Base-by-base conservation (phyloP, 495 filamentous ascomycete species). In the Haplographium delicatum region DNA sequence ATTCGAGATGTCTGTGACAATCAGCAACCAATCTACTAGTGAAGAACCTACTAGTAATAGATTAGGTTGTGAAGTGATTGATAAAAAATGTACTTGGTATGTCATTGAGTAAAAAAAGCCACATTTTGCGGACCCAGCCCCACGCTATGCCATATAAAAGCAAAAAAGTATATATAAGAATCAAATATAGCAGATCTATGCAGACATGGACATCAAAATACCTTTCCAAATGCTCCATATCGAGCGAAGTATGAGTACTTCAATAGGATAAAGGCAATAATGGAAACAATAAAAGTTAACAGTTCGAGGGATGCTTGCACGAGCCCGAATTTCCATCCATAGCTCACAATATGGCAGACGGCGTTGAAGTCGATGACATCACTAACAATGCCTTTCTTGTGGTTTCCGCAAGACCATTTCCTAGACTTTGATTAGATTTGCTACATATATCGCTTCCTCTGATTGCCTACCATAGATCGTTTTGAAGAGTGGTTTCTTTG, bases 231-330 rank as follows among this genome's bases (percentile, higher is more conserved):
- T 4, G 8, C 6, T 22, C 55, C 55, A 38, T 39, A 53, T 33
- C 39, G 37, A 24, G 31, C 39, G 23, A 53, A 58, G 16, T 37
- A 46, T 6, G 49, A 38, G n/a, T 50, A 58, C 37, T 53, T 58
- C 38, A 53, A 26, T 5, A 53, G 9, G 28, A 34, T 7, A n/a
- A 47, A 58, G 13, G 55, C 55, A 24, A 35, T 25, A 13, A 45
- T 44, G n/a, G 55, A 49, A 16, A 58, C 39, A 10, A 53, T 40
- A 24, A 58, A 57, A 15, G 50, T 53, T 3, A 53, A 28, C 1
- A 58, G 30, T 16, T 58, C 55, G 13, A 53, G 41, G 18, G 54
- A 44, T 2, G 54, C 54, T 22, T 57, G 54, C 1, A 53, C 44
- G 5, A 57, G 44, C 3, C 48, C 44, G 22, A 53, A 43, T 27